Evolutionary conservation across 2,329 filamentous ascomycete species (phyloP).

Genomic region (Colletotrichum tropicale): DNA sequence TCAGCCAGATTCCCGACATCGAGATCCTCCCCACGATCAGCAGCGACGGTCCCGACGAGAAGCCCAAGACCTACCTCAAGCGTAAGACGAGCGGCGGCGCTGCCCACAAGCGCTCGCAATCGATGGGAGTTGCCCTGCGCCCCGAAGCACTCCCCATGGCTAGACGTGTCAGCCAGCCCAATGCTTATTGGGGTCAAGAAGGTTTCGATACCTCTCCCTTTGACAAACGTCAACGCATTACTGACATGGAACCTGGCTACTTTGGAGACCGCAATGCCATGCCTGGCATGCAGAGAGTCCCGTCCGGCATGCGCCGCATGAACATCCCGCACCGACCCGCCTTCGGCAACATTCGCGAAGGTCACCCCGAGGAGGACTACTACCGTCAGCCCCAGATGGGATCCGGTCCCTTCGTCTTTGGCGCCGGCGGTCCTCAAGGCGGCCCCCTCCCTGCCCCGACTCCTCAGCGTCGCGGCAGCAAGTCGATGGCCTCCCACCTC

Average conservation of each 20-base stretch:
- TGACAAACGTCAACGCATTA: slow-evolving; percentile 32
- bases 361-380: slow-evolving; percentile 30
- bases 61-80: slow-evolving; percentile 28
- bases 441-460: slow-evolving; percentile 25
- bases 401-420: slow-evolving; percentile 19
- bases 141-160: slow-evolving; percentile 25
- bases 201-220: slow-evolving; percentile 21
- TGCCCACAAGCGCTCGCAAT: slow-evolving; percentile 38
- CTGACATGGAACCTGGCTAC: slow-evolving; percentile 21
- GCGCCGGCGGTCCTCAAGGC: slow-evolving; percentile 12
- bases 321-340: slow-evolving; percentile 22
- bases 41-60: slow-evolving; percentile 32
- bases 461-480: slow-evolving; percentile 24
- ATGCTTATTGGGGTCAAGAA: slow-evolving; percentile 21
- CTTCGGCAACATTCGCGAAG: slow-evolving; percentile 38
- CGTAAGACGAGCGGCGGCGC: slow-evolving; percentile 25
- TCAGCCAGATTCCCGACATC: slow-evolving; percentile 59
- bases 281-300: slow-evolving; percentile 18
- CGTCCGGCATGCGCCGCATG: slow-evolving; percentile 23
- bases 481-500: slow-evolving; percentile 23
- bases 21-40: slow-evolving; percentile 63
- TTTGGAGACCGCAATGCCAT: slow-evolving; percentile 26
- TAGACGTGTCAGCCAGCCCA: slow-evolving; percentile 30
- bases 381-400: slow-evolving; percentile 22
- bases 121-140: slow-evolving; percentile 31